Evolutionary conservation across 768 basidiomycete species (phyloP), one percentile per base, ranked within the genome.

Genomic region (Gymnopilus dilepis): DNA sequence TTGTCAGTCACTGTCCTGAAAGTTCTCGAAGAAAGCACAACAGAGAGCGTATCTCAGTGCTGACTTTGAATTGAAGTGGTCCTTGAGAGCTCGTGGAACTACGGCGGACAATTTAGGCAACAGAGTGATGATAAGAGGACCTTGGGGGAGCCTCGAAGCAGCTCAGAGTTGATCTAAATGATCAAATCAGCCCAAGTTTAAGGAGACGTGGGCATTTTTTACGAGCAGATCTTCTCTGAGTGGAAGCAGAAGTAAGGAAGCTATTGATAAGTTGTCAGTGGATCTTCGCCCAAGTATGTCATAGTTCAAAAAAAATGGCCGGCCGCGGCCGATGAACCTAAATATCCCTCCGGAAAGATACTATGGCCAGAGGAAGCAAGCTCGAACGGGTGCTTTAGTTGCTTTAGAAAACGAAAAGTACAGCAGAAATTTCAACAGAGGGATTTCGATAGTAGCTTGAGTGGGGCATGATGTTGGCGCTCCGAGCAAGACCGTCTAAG

Each of bases 61-160:
- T 60, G 56, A 51, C 56, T 33, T 54, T 62, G 53, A 52, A 58
- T 53, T 63, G 40, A 59, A 55, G 56, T 57, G 48, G 50, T 34
- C 43, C 57, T 64, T 64, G 63, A 59, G 59, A 64, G 60, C 26
- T 40, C 43, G 63, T 60, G 63, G 63, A 58, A 45, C 47, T 65
- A 65, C 59, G 56, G 60, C 63, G 59, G 63, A 59, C n/a, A 45
- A 59, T 54, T 54, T 59, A 63, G 53, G 62, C 57, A 63, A 53
- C 37, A 56, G 38, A 56, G 56, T 53, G 56, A 61, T 41, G 63
- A 65, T 61, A 57, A 60, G 52, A 54, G 30, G 43, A 45, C 52
- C 43, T 65, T 55, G 31, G 41, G 43, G 42, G 45, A 33, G 47
- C 41, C 54, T 64, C 63, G 56, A 61, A 61, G 63, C 60, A 59